A percentile compares a stretch with the other conserved stretches of the same genome.
phyloP scores from a whole-genome alignment of 2,329 filamentous ascomycete genomes.

The Hypoxylon sp. region DNA sequence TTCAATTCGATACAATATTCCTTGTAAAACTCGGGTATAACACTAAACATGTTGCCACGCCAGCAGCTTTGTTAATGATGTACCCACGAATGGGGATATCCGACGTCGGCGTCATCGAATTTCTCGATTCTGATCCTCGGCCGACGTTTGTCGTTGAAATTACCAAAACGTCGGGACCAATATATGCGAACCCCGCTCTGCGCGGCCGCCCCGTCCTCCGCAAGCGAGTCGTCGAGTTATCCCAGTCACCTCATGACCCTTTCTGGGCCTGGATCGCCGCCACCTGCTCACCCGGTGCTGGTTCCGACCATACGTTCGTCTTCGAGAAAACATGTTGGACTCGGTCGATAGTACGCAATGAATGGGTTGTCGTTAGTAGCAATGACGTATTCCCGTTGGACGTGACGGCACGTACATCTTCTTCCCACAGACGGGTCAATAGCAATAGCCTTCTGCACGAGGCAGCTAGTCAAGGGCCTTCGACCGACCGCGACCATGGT shows the following conservation, averaged over 20 bases:
- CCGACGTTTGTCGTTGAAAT: conserved; percentile 59
- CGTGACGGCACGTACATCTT: conserved; percentile 32
- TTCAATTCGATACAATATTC: no score
- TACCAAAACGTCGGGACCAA: conserved; percentile 37
- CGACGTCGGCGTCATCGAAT: conserved; percentile 56
- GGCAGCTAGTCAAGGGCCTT: conserved; percentile 34
- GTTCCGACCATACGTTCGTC: conserved; percentile 42
- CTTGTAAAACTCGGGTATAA: not conserved
- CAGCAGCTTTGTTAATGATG: conserved; percentile 36
- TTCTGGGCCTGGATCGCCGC: conserved; percentile 59
- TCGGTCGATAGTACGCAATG: conserved; percentile 53
- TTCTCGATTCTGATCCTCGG: conserved; percentile 60
- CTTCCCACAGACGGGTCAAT: conserved; percentile 33
- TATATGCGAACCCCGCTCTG: conserved; percentile 60
- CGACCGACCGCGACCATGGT: conserved; percentile 43
- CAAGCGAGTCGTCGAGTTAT: conserved; percentile 52
- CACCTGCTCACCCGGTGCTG: not conserved
- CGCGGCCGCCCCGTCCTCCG: conserved; percentile 52
- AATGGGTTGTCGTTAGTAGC: conserved; percentile 59
- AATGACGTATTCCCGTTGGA: conserved; percentile 56
- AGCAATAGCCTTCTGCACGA: conserved; percentile 35
- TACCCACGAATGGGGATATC: conserved; percentile 40
- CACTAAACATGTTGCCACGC: conserved; percentile 29
- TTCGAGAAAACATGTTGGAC: conserved; percentile 57
- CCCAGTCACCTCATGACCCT: conserved; percentile 52